Base-by-base conservation (phyloP, 306 rosid genomes). In the Vigna unguiculata region DNA sequence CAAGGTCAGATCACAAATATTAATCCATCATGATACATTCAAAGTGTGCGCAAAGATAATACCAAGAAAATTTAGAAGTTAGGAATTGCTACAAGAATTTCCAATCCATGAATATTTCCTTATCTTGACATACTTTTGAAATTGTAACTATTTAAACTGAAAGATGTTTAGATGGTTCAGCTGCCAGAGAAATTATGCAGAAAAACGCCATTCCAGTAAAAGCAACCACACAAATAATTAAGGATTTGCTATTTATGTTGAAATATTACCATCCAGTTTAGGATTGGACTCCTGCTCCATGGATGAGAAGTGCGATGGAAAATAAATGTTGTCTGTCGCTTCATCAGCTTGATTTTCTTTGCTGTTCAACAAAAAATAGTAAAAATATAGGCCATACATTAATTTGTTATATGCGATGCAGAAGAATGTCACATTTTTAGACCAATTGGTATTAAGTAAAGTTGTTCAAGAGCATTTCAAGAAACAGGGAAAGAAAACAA, bases 301-400 rank as follows among this genome's bases (percentile, higher is more conserved):
- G 98, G 97, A 86, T 95, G 98, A 83, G 96, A 90, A 7, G 98
- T 81, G 78, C 88, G 98, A 79, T 95, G 98, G 77, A 80, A 95
- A 80, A 95, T 87, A 77, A 95, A 95, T 70, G 98, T 92, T 32
- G 89, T 83, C 75, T 95, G 98, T 80, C 97, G 88, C 83, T 87
- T 92, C 98, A 95, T 83, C 78, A 90, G 91, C 85, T 86, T 94
- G 87, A 53, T 75, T 82, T n/a, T 88, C 85, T 67, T 92, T 71
- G 82, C 97, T 95, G 88, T 16, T 61, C 55, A 71, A 59, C 49
- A 74, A 22, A 17, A n/a, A 41, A 8, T 34, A 54, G 60, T 61
- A 53, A 69, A 43, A 62, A 2, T 43, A 47, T 53, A 62, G 51
- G 43, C 4, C 51, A 15, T 32, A 61, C 47, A 64, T 36, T 53